Percentiles rank a stretch among this genome's conserved stretches.
These are phyloP conservation scores for Citrullus colocynthis DNA, from an alignment of 306 rosid genomes.

Conservation along the genomic window DNA sequence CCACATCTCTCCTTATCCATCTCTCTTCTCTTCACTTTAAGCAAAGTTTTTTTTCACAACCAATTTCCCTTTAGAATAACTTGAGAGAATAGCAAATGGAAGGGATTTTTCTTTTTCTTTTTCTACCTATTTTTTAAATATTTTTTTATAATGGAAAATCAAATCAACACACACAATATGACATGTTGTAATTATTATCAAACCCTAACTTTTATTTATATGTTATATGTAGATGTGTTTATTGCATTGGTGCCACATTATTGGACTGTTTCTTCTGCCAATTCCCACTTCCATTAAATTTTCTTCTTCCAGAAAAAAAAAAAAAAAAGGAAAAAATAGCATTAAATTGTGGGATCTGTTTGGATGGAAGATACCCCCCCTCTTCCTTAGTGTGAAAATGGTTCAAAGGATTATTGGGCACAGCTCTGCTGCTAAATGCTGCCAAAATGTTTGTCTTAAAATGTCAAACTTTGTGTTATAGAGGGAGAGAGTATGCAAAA, in stretches of 20 bases:
- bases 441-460: constrained; percentile 5
- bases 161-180: neutral
- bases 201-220: neutral
- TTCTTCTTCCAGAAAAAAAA: neutral
- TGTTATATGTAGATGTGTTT: neutral
- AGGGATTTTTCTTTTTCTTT: neutral
- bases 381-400: neutral
- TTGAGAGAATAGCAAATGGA: neutral
- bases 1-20: constrained; percentile 6
- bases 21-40: neutral
- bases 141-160: neutral
- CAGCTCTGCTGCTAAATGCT: neutral
- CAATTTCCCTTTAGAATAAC: constrained; percentile 2
- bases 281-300: neutral
- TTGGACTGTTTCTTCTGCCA: neutral
- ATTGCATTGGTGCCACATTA: neutral
- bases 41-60: neutral
- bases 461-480: neutral
- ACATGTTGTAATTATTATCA: neutral
- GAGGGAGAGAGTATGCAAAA: neutral
- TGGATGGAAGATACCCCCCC: neutral
- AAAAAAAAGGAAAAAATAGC: neutral
- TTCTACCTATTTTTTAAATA: neutral
- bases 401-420: neutral
- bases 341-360: neutral